phyloP scores from a whole-genome alignment of 2,329 filamentous ascomycete genomes.

The Fusarium virguliforme region DNA sequence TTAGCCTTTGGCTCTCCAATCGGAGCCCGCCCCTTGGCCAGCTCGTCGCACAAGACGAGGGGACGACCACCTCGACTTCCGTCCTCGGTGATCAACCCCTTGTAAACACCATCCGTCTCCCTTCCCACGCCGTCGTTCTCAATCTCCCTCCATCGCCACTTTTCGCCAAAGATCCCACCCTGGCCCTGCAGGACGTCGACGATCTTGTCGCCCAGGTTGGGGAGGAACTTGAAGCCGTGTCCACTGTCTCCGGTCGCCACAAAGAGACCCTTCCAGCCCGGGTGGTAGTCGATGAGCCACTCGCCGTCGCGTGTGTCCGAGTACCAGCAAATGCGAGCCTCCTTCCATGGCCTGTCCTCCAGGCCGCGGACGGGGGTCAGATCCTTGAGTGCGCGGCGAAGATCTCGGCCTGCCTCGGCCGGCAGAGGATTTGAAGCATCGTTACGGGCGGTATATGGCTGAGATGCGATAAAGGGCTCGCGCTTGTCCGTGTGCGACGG shows the following conservation, averaged over 20 bases:
- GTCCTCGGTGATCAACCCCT: constrained; percentile 66
- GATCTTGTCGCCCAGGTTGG: constrained; percentile 75
- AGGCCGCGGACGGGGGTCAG: constrained; percentile 73
- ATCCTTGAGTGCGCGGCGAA: constrained; percentile 73
- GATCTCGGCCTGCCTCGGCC: constrained; percentile 72
- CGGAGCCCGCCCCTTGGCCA: constrained; percentile 51
- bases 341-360: constrained; percentile 72
- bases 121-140: constrained; percentile 56
- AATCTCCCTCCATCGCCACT: constrained; percentile 77
- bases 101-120: constrained; percentile 57
- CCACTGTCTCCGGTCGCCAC: constrained; percentile 76
- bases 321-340: constrained; percentile 82
- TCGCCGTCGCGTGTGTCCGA: constrained; percentile 80
- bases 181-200: constrained; percentile 68
- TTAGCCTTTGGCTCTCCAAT: constrained; percentile 45
- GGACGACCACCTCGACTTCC: constrained; percentile 67
- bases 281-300: constrained; percentile 81
- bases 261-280: constrained; percentile 71
- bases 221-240: constrained; percentile 79
- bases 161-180: constrained; percentile 67
- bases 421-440: constrained; percentile 68
- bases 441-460: constrained; percentile 56
- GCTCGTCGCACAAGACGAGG: constrained; percentile 63
- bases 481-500: constrained; percentile 48
- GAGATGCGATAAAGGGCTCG: constrained; percentile 55